phyloP scores from a whole-genome alignment of 139 green algal species.

The Chlorella sp. region DNA sequence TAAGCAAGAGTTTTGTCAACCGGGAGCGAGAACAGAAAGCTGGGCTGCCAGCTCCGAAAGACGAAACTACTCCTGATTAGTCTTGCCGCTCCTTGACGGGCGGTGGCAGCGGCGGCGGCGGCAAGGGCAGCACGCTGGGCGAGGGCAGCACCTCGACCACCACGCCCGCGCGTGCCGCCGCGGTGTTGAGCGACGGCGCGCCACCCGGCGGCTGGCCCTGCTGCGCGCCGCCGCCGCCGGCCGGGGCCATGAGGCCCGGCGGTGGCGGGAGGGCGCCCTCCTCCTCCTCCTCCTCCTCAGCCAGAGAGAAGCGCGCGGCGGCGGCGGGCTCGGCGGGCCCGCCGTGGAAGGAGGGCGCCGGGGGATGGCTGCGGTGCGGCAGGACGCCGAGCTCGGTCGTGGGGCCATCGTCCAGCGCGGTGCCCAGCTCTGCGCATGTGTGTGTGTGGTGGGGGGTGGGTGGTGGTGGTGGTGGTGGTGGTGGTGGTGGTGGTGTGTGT shows the following conservation, averaged over 20 bases:
- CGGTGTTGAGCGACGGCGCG: not conserved
- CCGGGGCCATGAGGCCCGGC: not conserved
- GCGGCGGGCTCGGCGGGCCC: too few relatives aligned
- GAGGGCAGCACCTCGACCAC: slow-evolving; percentile 24
- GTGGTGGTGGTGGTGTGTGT: too few relatives aligned
- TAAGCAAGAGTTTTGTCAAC: too few relatives aligned
- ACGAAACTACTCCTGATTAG: too few relatives aligned
- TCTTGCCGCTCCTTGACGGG: too few relatives aligned
- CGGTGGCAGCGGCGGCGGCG: not conserved
- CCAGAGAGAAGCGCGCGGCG: slow-evolving; percentile 20
- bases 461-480: not conserved
- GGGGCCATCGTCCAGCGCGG: not conserved
- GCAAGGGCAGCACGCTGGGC: not conserved
- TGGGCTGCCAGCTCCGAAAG: too few relatives aligned
- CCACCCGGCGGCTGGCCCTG: not conserved
- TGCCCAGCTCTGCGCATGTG: not conserved
- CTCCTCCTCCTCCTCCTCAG: slow-evolving; percentile 27
- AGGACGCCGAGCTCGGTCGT: slow-evolving; percentile 35
- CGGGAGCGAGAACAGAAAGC: too few relatives aligned
- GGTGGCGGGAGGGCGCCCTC: too few relatives aligned
- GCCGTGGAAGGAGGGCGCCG: not conserved
- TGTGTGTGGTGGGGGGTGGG: not conserved
- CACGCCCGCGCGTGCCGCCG: slow-evolving; percentile 20
- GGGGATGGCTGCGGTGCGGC: not conserved
- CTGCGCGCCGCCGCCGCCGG: not conserved